Percentiles rank a stretch among this genome's conserved stretches.
phyloP scores from a whole-genome alignment of 1,284 basidiomycete genomes.

The Tremellales sp. region DNA sequence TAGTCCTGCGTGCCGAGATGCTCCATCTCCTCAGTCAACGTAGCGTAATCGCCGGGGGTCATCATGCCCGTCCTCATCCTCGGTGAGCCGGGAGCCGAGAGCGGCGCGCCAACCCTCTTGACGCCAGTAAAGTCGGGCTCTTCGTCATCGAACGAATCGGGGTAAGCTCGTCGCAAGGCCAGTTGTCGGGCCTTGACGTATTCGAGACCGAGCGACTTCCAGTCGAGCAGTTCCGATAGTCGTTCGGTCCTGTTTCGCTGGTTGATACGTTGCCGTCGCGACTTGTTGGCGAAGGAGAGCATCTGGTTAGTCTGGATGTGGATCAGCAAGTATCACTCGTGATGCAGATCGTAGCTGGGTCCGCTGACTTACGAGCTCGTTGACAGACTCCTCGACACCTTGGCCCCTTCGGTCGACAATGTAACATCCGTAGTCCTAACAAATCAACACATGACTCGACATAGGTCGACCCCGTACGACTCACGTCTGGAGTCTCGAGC shows the following conservation, averaged over 20 bases:
- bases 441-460: no score
- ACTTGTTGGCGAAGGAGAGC: conserved; percentile 77
- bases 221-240: conserved; percentile 85
- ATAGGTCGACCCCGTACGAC: not conserved
- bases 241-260: conserved; percentile 96
- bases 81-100: conserved; percentile 83
- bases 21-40: conserved; percentile 93
- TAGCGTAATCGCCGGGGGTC: conserved; percentile 83
- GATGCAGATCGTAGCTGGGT: no score
- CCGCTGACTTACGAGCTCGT: conserved; percentile 49
- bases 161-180: conserved; percentile 88
- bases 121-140: conserved; percentile 64
- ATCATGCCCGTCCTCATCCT: conserved; percentile 68
- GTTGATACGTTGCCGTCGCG: conserved; percentile 94
- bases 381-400: conserved; percentile 87
- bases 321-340: conserved; percentile 33
- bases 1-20: conserved; percentile 80
- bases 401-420: conserved; percentile 89
- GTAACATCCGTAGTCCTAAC: conserved; percentile 77
- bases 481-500: conserved; percentile 75
- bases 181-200: conserved; percentile 94
- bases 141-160: conserved; percentile 75
- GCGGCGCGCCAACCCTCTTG: conserved; percentile 61
- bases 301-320: conserved; percentile 56
- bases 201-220: conserved; percentile 97